Evolutionary conservation across 352 stramenopile genomes (phyloP).

Genomic region (Stramenopiles sp.): DNA sequence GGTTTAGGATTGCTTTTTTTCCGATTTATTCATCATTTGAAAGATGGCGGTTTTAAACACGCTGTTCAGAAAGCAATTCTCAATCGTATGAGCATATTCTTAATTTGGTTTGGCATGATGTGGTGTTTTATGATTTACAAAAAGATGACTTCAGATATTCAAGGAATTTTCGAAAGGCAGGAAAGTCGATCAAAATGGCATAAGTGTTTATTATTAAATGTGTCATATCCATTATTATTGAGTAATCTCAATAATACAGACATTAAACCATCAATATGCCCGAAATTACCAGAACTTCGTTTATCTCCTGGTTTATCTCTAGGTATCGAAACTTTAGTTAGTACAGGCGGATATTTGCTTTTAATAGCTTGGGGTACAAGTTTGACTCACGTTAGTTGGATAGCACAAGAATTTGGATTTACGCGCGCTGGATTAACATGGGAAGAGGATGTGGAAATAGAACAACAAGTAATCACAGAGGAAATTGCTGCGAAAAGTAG

Average conservation of each 20-base stretch:
- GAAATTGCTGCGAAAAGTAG: neutral
- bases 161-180: neutral
- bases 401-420: neutral
- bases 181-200: neutral
- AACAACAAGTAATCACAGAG: neutral
- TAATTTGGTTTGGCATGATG: conserved; percentile 2
- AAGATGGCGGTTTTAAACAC: neutral
- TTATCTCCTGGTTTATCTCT: neutral
- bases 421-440: neutral
- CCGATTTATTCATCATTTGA: neutral
- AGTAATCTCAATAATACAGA: neutral
- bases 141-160: neutral
- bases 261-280: neutral
- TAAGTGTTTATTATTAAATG: neutral
- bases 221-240: neutral
- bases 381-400: neutral
- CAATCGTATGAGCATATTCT: conserved; percentile 2
- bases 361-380: neutral
- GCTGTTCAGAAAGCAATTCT: neutral
- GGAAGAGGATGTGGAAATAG: neutral
- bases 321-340: neutral
- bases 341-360: neutral
- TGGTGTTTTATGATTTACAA: conserved; percentile 7
- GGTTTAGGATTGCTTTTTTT: neutral
- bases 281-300: neutral